phyloP scores from a whole-genome alignment of 495 filamentous ascomycete species.

The Terfezia claveryi region DNA sequence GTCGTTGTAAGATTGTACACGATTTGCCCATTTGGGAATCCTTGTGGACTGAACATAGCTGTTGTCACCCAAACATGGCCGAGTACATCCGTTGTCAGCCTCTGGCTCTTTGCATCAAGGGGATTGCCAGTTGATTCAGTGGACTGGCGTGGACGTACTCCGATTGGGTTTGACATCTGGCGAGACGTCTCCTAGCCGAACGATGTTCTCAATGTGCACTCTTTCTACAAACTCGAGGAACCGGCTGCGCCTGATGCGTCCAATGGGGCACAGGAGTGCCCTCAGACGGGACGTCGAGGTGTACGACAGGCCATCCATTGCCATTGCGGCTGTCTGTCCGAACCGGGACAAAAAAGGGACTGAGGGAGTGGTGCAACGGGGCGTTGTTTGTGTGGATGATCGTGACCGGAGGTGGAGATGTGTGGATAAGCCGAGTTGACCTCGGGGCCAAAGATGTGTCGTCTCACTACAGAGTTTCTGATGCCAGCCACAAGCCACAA shows the following conservation, averaged over 20 bases:
- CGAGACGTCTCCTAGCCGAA: conserved; percentile 77
- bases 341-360: not conserved
- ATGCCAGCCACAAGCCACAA: too few relatives aligned
- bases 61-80: not conserved
- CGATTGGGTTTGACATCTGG: conserved; percentile 70
- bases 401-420: too few relatives aligned
- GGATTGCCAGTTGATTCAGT: not conserved
- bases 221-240: conserved; percentile 59
- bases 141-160: conserved; percentile 30
- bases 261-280: conserved; percentile 64
- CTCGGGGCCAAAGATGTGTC: too few relatives aligned
- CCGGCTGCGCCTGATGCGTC: conserved; percentile 57
- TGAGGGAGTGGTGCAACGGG: too few relatives aligned
- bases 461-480: too few relatives aligned
- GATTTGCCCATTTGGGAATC: conserved; percentile 71
- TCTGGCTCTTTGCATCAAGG: not conserved
- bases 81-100: not conserved
- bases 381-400: too few relatives aligned
- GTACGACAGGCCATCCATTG: conserved; percentile 64
- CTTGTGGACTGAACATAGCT: conserved; percentile 92
- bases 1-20: conserved; percentile 70
- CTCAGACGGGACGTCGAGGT: conserved; percentile 73
- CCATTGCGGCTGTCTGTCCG: conserved; percentile 32
- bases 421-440: too few relatives aligned
- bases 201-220: conserved; percentile 56